phyloP scores from a whole-genome alignment of 176 grass and related monocot species.

The Oryza rufipogon region DNA sequence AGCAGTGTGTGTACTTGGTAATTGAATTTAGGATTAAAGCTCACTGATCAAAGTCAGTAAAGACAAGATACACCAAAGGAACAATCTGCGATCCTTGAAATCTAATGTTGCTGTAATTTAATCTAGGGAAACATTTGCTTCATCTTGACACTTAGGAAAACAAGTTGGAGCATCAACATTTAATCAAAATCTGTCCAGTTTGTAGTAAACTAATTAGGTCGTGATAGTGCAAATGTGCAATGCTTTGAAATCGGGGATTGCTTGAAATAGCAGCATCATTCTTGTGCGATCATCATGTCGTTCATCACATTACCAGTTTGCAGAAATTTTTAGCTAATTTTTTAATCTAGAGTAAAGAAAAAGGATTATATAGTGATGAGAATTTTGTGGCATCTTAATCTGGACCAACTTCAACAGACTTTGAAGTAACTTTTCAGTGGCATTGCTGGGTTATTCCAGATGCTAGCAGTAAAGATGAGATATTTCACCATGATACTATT shows the following conservation, averaged over 20 bases:
- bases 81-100: not conserved
- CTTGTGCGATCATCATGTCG: not conserved
- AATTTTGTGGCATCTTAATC: not conserved
- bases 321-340: not conserved
- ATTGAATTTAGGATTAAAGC: not conserved
- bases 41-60: not conserved
- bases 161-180: not conserved
- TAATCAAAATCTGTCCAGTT: not conserved
- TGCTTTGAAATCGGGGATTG: not conserved
- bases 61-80: not conserved
- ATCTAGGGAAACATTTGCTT: not conserved
- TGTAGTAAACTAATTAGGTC: not conserved
- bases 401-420: not conserved
- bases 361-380: not conserved
- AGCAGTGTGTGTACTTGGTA: not conserved
- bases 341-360: not conserved
- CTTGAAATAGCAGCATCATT: not conserved
- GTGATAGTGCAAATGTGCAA: not conserved
- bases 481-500: slow-evolving; percentile 5
- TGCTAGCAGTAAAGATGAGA: not conserved
- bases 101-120: not conserved
- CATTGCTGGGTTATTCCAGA: not conserved
- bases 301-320: not conserved
- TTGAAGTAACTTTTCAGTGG: not conserved
- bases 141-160: not conserved